These are phyloP conservation scores for Chionographis japonica DNA, from an alignment of 106 monocot species.

Conservation along the genomic window DNA sequence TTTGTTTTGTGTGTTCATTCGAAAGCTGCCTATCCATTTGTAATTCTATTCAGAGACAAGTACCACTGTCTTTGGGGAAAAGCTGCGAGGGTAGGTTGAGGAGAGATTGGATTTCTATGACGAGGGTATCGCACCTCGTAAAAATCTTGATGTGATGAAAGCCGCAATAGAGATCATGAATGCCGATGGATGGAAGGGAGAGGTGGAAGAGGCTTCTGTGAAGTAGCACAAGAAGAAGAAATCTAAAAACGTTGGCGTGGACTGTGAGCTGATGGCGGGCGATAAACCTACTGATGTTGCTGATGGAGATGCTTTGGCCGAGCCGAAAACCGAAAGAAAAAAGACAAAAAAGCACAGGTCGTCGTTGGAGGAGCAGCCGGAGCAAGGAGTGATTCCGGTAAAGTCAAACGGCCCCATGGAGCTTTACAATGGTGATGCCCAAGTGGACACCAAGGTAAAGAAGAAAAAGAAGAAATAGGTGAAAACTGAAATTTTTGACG, in stretches of 20 bases:
- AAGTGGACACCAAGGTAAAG: conserved; percentile 33
- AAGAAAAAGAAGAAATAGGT: conserved; percentile 49
- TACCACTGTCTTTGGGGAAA: conserved; percentile 75
- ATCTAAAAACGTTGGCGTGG: conserved; percentile 19
- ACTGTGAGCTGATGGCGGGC: too few relatives aligned
- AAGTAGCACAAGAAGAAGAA: conserved; percentile 90
- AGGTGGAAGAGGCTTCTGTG: conserved; percentile 10
- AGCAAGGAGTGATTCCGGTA: conserved; percentile 1
- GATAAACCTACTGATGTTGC: conserved; percentile 5
- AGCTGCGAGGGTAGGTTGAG: conserved; percentile 22
- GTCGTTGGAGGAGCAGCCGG: conserved; percentile 3
- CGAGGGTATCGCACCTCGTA: too few relatives aligned
- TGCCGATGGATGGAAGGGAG: conserved; percentile 15
- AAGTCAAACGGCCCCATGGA: conserved; percentile 10
- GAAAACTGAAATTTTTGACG: not conserved
- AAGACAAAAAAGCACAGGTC: conserved; percentile 65
- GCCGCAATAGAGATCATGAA: conserved; percentile 53
- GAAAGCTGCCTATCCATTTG: not conserved
- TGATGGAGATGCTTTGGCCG: conserved; percentile 31
- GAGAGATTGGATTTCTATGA: too few relatives aligned
- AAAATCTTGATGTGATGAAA: conserved; percentile 60
- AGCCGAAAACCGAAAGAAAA: conserved; percentile 48
- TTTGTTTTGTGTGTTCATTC: not conserved
- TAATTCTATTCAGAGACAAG: conserved; percentile 33
- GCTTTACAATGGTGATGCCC: conserved; percentile 18